A percentile compares a stretch with the other conserved stretches of the same genome.
These are phyloP conservation scores for Gentiana dahurica DNA, from an alignment of 257 asterid genomes.

Conservation along the genomic window DNA sequence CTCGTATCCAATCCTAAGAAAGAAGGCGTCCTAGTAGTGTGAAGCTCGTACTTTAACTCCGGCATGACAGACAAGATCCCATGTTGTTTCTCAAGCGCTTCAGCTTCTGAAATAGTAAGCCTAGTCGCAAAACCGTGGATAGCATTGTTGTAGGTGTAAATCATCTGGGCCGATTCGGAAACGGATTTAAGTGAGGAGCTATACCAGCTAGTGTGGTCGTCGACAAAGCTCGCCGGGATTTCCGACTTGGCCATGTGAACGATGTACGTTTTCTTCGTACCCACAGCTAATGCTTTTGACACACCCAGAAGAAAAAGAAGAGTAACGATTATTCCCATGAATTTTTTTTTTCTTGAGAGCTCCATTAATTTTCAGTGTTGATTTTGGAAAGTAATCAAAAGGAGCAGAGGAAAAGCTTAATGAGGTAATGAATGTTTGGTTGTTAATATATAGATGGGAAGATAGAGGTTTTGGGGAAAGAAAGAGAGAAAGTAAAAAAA, in stretches of 20 bases:
- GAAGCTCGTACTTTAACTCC: conserved; percentile 60
- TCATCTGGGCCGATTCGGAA: conserved; percentile 56
- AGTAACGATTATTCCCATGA: conserved; percentile 1
- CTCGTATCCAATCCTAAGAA: conserved; percentile 66
- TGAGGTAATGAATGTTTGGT: not conserved
- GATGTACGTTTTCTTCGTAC: conserved; percentile 44
- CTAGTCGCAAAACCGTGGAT: conserved; percentile 67
- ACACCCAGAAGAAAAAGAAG: conserved; percentile 13
- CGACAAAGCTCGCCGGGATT: conserved; percentile 56
- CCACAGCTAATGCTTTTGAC: conserved; percentile 11
- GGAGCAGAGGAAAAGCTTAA: conserved; percentile 10
- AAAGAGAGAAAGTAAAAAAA: not conserved
- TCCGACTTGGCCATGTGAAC: conserved; percentile 69
- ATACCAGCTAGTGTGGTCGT: conserved; percentile 62
- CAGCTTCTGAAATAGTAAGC: conserved; percentile 46
- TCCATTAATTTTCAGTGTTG: not conserved
- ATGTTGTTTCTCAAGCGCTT: conserved; percentile 32
- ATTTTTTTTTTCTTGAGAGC: conserved; percentile 2
- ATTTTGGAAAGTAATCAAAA: conserved; percentile 1
- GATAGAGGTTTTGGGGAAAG: not conserved
- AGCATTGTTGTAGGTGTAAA: conserved; percentile 55
- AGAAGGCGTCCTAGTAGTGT: conserved; percentile 80
- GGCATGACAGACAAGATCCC: conserved; percentile 59
- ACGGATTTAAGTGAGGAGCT: conserved; percentile 68
- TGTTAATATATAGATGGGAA: conserved; percentile 6